These are phyloP conservation scores for Coemansia javaensis DNA, from an alignment of 192 early-diverging fungal genomes.

Conservation along the genomic window DNA sequence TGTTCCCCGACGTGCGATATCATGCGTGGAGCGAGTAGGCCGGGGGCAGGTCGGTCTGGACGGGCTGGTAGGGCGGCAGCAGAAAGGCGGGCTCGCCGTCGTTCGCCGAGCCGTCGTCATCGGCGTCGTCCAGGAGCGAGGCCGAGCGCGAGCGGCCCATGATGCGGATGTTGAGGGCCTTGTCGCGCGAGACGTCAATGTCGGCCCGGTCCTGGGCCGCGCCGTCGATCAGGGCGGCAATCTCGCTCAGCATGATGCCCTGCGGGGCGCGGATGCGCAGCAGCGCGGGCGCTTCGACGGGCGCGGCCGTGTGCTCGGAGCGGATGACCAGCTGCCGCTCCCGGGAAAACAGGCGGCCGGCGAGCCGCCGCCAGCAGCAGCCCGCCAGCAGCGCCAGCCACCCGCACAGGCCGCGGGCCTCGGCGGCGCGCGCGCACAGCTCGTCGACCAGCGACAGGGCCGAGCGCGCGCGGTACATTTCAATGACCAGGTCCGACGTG, in stretches of 20 bases:
- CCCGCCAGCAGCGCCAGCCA: slow-evolving; percentile 3
- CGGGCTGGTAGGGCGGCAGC: slow-evolving; percentile 28
- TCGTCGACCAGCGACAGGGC: slow-evolving; percentile 3
- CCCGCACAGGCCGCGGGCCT: background rate
- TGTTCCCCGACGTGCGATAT: too few species aligned
- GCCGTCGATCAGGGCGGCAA: slow-evolving; percentile 21
- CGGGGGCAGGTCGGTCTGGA: slow-evolving; percentile 16
- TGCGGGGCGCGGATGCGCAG: slow-evolving; percentile 28
- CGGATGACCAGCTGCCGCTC: slow-evolving; percentile 32
- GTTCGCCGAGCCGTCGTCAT: background rate
- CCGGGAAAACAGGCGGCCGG: slow-evolving; percentile 11
- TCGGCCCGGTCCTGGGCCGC: background rate
- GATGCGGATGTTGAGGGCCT: slow-evolving; percentile 33
- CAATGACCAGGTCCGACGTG: slow-evolving; percentile 14
- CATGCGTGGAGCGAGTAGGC: slow-evolving; percentile 13
- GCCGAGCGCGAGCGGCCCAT: slow-evolving; percentile 33
- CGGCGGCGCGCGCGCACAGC: background rate
- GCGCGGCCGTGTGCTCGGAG: slow-evolving; percentile 3
- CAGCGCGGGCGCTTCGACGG: slow-evolving; percentile 4
- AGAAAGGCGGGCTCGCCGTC: background rate
- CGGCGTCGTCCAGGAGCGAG: slow-evolving; percentile 4
- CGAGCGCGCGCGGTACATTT: slow-evolving; percentile 7
- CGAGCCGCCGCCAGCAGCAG: slow-evolving; percentile 5
- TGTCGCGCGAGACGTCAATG: slow-evolving; percentile 31
- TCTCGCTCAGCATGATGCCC: slow-evolving; percentile 28